phyloP scores from a whole-genome alignment of 164 flowering plant species.

The Nymphaea thermarum region DNA sequence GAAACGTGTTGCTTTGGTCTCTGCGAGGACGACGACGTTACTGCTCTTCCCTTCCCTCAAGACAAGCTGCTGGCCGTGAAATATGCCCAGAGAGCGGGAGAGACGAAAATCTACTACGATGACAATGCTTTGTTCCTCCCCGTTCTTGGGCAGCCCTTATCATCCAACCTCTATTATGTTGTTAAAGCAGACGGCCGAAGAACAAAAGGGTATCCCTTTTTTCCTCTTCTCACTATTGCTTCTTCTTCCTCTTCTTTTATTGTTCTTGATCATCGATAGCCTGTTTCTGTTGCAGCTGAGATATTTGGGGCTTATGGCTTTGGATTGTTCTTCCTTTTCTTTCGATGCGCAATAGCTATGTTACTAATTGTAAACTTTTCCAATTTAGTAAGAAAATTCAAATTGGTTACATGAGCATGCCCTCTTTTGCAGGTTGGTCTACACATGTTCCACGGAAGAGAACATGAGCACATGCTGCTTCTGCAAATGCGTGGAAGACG shows the following conservation, averaged over 20 bases:
- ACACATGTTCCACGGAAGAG: conserved; percentile 31
- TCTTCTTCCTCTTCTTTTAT: neutral
- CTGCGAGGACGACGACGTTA: no score
- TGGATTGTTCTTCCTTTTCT: conserved; percentile 1
- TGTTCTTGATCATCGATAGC: no score
- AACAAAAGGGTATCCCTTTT: no score
- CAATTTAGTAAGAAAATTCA: neutral
- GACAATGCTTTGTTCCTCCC: conserved; percentile 17
- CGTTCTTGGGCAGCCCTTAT: no score
- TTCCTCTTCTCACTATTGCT: no score
- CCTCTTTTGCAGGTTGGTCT: conserved; percentile 29
- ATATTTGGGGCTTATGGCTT: no score
- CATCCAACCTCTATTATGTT: neutral
- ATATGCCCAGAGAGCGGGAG: neutral
- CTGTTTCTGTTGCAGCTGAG: no score
- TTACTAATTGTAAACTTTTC: no score
- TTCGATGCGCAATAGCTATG: no score
- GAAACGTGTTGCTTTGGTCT: no score
- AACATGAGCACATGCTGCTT: conserved; percentile 26
- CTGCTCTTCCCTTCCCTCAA: conserved; percentile 32
- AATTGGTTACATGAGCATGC: no score
- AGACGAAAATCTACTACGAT: neutral
- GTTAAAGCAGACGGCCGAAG: no score
- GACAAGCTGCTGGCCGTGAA: conserved; percentile 18
- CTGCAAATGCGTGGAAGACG: conserved; percentile 14